Percentiles rank a stretch among this genome's conserved stretches.
These are phyloP conservation scores for Rhododendron kiyosumense DNA, from an alignment of 148 eudicot genomes.

Conservation along the genomic window DNA sequence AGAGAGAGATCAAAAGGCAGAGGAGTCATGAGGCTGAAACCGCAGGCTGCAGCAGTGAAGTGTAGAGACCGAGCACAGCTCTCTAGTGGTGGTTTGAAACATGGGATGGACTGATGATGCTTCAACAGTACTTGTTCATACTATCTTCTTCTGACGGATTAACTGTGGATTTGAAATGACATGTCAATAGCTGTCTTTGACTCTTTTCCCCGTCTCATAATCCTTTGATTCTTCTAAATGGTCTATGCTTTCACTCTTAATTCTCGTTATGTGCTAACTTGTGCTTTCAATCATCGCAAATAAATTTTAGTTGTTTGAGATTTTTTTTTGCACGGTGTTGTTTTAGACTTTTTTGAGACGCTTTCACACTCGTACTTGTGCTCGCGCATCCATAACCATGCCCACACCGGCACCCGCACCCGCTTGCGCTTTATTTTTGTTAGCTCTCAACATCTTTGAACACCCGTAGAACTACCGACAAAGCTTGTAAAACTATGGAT, in stretches of 20 bases:
- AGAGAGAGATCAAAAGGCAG: conserved; percentile 4
- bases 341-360: too few species aligned
- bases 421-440: too few species aligned
- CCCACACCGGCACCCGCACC: too few species aligned
- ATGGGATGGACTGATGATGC: conserved; percentile 1
- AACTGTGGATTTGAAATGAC: conserved; percentile 37
- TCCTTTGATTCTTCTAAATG: not conserved
- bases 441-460: too few species aligned
- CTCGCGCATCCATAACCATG: too few species aligned
- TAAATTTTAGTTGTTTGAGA: too few species aligned
- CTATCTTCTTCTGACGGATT: not conserved
- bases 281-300: too few species aligned
- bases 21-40: not conserved
- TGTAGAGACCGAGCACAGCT: conserved; percentile 3
- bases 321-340: too few species aligned
- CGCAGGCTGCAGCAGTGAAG: conserved; percentile 12
- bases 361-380: too few species aligned
- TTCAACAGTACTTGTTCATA: not conserved
- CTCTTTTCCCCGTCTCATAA: not conserved
- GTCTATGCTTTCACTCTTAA: not conserved
- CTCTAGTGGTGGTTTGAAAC: not conserved
- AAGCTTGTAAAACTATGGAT: too few species aligned
- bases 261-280: not conserved
- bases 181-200: conserved; percentile 21
- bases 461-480: too few species aligned